phyloP scores from a whole-genome alignment of 139 green algal genomes.

The Picochlorum costavermella region DNA sequence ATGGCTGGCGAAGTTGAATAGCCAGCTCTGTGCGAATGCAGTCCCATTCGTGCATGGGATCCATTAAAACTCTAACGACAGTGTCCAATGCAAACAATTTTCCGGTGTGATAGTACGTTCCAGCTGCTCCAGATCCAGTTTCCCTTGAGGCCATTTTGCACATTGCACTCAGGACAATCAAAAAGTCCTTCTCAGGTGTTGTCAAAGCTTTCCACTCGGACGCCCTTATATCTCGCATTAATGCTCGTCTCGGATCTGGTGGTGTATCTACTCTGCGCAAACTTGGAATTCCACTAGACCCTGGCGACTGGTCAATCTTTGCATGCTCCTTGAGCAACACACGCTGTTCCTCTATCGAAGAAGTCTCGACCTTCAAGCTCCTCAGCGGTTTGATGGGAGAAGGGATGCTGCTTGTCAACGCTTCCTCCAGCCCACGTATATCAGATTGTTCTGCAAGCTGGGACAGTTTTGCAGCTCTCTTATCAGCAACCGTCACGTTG shows the following conservation, averaged over 20 bases:
- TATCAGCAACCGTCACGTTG: constrained; percentile 7
- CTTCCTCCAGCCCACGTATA: constrained; percentile 48
- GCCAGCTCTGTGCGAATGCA: constrained; percentile 41
- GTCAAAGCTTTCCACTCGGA: constrained; percentile 37
- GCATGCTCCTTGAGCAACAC: background rate
- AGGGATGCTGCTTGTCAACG: constrained; percentile 18
- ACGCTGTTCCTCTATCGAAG: background rate
- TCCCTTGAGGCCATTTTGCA: constrained; percentile 60
- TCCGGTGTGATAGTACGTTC: constrained; percentile 60
- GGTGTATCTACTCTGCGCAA: constrained; percentile 24
- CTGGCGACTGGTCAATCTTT: background rate
- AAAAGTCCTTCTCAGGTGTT: constrained; percentile 61
- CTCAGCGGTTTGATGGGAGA: background rate
- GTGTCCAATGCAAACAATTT: constrained; percentile 92
- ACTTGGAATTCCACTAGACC: background rate
- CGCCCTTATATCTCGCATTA: constrained; percentile 34
- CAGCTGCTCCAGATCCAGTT: constrained; percentile 42
- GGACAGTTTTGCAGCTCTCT: constrained; percentile 57
- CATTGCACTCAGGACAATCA: constrained; percentile 79
- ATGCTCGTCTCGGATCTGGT: constrained; percentile 28
- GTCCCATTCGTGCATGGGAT: constrained; percentile 60
- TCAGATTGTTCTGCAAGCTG: constrained; percentile 69
- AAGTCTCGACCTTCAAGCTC: background rate
- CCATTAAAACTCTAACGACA: constrained; percentile 74
- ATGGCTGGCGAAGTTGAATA: constrained; percentile 65